Evolutionary conservation across 2,329 filamentous ascomycete genomes (phyloP), one percentile per base, ranked within the genome.

Genomic region (Pseudogymnoascus sp.): DNA sequence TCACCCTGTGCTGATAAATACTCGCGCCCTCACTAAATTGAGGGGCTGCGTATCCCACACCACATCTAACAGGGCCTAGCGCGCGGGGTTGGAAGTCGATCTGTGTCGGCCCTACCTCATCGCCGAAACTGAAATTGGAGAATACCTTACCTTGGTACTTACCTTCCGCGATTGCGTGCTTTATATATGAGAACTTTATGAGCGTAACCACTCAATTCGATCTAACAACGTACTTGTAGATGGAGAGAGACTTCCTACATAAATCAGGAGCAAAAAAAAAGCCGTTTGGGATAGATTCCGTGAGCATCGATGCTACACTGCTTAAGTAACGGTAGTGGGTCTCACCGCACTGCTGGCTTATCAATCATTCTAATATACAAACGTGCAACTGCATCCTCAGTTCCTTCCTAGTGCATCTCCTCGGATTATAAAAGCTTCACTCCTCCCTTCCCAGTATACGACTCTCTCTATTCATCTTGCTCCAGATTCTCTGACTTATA

Each of bases 301-400:
- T 52, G 41, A 30, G 9, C 26, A 18, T 30, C 23, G 23, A 52
- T 15, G 5, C 7, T 52, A 30, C 7, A 5, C 23, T 15, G 9
- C 8, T 52, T 18, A 52, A 28, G 8, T 30, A 52, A 6, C n/a
- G 23, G 18, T 18, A 52, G 41, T 52, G 41, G 41, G 41, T 30
- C 41, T 28, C 41, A 52, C 41, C 41, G 41, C n/a, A 30, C 5
- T 26, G 6, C 13, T 30, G 26, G 23, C 41, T 52, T 52, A 52
- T 30, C 41, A 52, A 52, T 52, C 41, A 52, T 52, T 52, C 9
- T 30, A 9, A 26, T 52, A n/a, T 52, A 52, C 41, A 10, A 52
- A 52, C 9, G 26, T 52, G 23, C 15, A 52, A 28, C 41, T 30
- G 2, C 9, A 18, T 28, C 41, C 23, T 30, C 41, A 15, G 41